Evolutionary conservation across 2,329 filamentous ascomycete species (phyloP).

Genomic region (Cercospora citrullina): DNA sequence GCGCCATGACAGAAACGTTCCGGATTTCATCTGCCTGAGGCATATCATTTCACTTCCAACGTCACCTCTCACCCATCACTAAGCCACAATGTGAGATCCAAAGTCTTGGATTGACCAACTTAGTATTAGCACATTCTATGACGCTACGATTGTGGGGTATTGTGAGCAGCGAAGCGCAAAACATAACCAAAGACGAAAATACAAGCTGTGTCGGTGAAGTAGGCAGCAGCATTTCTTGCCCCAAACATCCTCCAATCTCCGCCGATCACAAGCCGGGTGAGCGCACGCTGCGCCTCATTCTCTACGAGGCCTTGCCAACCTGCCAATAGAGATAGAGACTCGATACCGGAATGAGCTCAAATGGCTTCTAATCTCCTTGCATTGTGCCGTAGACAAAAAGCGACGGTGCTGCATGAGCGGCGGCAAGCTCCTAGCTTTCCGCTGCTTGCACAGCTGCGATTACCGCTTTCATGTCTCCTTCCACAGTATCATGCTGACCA

Average conservation of each 20-base stretch:
- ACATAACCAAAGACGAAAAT: neutral
- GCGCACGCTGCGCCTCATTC: neutral
- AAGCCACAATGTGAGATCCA: neutral
- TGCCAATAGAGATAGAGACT: neutral
- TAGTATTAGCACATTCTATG: constrained; percentile 1
- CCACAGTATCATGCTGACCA: constrained; percentile 7
- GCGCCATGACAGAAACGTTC: neutral
- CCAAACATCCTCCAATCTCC: neutral
- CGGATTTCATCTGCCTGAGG: neutral
- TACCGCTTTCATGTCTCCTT: constrained; percentile 5
- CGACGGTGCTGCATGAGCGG: neutral
- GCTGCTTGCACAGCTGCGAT: constrained; percentile 1
- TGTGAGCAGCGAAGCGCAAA: neutral
- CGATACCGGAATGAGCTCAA: neutral
- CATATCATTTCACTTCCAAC: neutral
- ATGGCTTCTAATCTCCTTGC: neutral
- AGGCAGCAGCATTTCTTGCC: neutral
- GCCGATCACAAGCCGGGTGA: neutral
- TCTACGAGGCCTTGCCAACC: neutral
- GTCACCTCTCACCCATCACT: neutral
- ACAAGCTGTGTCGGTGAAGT: neutral
- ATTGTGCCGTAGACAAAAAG: neutral
- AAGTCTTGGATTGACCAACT: neutral
- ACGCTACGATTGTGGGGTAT: constrained; percentile 5
- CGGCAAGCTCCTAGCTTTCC: neutral